These are phyloP conservation scores for Lactarius evosmus DNA, from an alignment of 768 basidiomycete species.

Conservation along the genomic window DNA sequence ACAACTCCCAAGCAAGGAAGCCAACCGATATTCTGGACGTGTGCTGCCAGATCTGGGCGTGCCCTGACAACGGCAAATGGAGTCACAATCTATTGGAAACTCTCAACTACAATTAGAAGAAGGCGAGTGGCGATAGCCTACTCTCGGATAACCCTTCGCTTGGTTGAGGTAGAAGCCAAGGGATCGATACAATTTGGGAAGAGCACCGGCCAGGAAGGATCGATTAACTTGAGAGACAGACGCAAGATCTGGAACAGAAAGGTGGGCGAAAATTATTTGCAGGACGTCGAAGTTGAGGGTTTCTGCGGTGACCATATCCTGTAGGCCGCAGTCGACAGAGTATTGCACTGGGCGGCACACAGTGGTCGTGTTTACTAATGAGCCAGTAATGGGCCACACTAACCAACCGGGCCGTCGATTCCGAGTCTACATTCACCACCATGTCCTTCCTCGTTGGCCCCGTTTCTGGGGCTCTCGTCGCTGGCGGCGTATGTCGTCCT, in stretches of 20 bases:
- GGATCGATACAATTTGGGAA: constrained; percentile 58
- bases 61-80: constrained; percentile 58
- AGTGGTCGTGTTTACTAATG: not conserved
- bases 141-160: constrained; percentile 54
- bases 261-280: constrained; percentile 57
- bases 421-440: not conserved
- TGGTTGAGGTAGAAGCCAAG: constrained; percentile 55
- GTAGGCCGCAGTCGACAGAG: not conserved
- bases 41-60: constrained; percentile 51
- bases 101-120: not conserved
- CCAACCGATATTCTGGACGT: constrained; percentile 60
- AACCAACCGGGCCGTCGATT: not conserved
- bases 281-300: constrained; percentile 72
- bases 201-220: constrained; percentile 60
- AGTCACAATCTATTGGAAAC: constrained; percentile 41
- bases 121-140: constrained; percentile 32
- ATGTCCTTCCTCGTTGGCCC: constrained; percentile 65
- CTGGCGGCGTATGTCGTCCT: constrained; percentile 53
- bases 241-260: constrained; percentile 53
- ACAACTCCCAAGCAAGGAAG: constrained; percentile 14
- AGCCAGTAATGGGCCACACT: not conserved
- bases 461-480: constrained; percentile 66
- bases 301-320: constrained; percentile 58
- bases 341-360: not conserved
- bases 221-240: constrained; percentile 61